Percentiles rank a stretch among this genome's conserved stretches.
phyloP scores from a whole-genome alignment of 2,329 filamentous ascomycete species.

The Neurospora sp. region DNA sequence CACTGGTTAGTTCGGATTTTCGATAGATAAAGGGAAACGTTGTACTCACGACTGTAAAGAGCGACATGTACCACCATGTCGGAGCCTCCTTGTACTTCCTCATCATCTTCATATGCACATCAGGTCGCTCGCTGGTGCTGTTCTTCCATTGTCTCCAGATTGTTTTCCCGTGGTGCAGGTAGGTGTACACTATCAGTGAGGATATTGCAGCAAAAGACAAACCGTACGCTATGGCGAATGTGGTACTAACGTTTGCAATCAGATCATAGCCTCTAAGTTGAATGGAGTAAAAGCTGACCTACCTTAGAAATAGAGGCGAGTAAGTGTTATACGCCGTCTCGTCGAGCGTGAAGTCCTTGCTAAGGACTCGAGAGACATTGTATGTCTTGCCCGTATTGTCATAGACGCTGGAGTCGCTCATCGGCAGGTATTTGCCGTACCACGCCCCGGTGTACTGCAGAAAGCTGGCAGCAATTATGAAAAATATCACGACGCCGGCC shows the following conservation, averaged over 20 bases:
- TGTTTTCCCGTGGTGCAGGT: slow-evolving; percentile 54
- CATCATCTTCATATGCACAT: slow-evolving; percentile 57
- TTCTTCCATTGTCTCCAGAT: slow-evolving; percentile 54
- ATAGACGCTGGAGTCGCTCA: slow-evolving; percentile 60
- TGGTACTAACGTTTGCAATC: slow-evolving; percentile 39
- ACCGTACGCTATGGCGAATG: slow-evolving; percentile 60
- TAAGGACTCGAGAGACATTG: slow-evolving; percentile 55
- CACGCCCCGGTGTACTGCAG: slow-evolving; percentile 58
- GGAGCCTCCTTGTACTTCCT: slow-evolving; percentile 52
- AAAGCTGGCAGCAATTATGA: slow-evolving; percentile 45
- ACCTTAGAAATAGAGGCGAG: slow-evolving; percentile 56
- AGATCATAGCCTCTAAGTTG: not conserved
- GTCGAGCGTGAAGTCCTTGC: slow-evolving; percentile 50
- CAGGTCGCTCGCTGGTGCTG: slow-evolving; percentile 49
- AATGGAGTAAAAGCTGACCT: slow-evolving; percentile 1
- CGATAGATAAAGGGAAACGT: not conserved
- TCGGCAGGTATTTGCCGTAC: slow-evolving; percentile 56
- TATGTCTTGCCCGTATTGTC: slow-evolving; percentile 59
- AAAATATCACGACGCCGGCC: slow-evolving; percentile 56
- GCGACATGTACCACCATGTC: slow-evolving; percentile 51
- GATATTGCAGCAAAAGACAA: slow-evolving; percentile 63
- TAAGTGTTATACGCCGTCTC: slow-evolving; percentile 54
- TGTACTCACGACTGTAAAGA: slow-evolving; percentile 42
- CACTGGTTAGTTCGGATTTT: not conserved
- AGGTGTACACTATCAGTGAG: slow-evolving; percentile 58